These are phyloP conservation scores for Fraxinus cuspidata DNA, from an alignment of 257 asterid genomes.

Conservation along the genomic window DNA sequence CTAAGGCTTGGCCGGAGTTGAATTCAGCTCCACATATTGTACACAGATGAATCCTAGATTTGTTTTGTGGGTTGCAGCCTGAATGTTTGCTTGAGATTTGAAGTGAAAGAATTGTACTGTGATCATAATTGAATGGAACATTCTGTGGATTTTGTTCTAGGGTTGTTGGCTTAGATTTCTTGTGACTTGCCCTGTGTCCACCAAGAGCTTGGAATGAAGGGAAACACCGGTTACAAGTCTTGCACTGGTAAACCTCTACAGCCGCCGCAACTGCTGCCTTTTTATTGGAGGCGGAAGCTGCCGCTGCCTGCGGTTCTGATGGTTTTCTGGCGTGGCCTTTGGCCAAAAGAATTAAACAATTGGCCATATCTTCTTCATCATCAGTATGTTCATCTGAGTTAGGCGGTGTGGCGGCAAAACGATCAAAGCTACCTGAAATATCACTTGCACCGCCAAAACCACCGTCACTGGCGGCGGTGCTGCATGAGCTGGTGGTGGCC, in stretches of 20 bases:
- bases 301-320: conserved; percentile 10
- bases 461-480: conserved; percentile 25
- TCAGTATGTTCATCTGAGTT: conserved; percentile 39
- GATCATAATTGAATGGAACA: conserved; percentile 16
- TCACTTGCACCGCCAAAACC: conserved; percentile 16
- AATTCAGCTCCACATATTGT: conserved; percentile 85
- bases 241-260: conserved; percentile 65
- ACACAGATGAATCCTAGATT: conserved; percentile 75
- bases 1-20: conserved; percentile 86
- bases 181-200: conserved; percentile 93
- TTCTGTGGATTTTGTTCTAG: conserved; percentile 30
- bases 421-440: conserved; percentile 22
- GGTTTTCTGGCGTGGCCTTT: conserved; percentile 41
- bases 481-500: conserved; percentile 52
- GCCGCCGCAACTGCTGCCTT: conserved; percentile 31
- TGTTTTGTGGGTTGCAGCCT: conserved; percentile 14
- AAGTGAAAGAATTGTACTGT: conserved; percentile 48
- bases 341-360: conserved; percentile 77
- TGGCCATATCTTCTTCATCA: conserved; percentile 84
- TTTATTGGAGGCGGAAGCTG: conserved; percentile 27
- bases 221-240: conserved; percentile 70
- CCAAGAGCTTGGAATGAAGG: conserved; percentile 92
- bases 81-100: conserved; percentile 36
- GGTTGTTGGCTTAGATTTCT: conserved; percentile 45
- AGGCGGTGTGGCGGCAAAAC: conserved; percentile 25